Conservation (phyloP, 208 protist genomes). For the Balamuthia mandrillaris region DNA sequence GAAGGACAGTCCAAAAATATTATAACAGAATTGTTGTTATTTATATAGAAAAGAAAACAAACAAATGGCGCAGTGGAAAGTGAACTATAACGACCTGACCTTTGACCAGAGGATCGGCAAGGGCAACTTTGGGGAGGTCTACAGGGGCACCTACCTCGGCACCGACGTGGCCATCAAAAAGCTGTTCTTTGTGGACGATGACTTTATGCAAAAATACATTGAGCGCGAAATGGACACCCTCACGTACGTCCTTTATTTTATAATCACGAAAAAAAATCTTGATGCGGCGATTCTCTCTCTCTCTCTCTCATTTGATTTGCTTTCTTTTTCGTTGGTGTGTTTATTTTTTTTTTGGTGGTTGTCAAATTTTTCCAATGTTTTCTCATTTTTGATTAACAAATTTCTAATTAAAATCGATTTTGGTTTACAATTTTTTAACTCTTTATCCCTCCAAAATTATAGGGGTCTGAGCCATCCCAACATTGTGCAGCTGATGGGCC, state of each 20-base stretch:
- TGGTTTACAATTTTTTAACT: not conserved
- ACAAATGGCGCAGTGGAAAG: conserved; percentile 29
- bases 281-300: not conserved
- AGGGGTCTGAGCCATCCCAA: conserved; percentile 54
- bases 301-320: not conserved
- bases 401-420: not conserved
- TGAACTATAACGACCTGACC: conserved; percentile 5
- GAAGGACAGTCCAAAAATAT: too few species aligned
- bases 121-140: conserved; percentile 15
- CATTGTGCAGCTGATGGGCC: conserved; percentile 61
- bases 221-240: conserved; percentile 32
- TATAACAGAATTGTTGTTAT: too few species aligned
- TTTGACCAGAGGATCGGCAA: not conserved
- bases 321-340: not conserved
- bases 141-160: conserved; percentile 33
- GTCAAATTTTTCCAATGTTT: not conserved
- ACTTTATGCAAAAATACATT: conserved; percentile 31
- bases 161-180: conserved; percentile 45
- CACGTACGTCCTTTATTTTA: not conserved
- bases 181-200: conserved; percentile 27
- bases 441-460: not conserved
- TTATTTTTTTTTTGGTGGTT: not conserved
- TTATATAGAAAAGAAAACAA: too few species aligned
- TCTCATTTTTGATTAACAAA: not conserved
- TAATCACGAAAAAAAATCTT: not conserved